Base-by-base conservation (phyloP, 495 filamentous ascomycete genomes). In the Aspergillus hancockii region DNA sequence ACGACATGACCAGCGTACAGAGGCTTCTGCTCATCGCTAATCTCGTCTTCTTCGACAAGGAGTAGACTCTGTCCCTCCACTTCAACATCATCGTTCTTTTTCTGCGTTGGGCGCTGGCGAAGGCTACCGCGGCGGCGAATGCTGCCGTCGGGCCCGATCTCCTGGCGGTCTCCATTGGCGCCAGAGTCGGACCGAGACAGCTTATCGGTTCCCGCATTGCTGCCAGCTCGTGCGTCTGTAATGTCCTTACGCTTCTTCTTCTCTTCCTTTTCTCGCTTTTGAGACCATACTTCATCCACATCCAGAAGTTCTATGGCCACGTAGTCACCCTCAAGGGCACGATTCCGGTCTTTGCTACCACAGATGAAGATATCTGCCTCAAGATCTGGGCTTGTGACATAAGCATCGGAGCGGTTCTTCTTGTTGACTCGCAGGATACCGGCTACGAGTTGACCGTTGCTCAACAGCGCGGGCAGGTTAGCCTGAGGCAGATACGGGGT, bases 171-270 rank as follows among this genome's bases (percentile, higher is more conserved):
- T 50, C 79, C 77, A 55, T 89, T 90, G 55, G 85, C 82, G 49
- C 80, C 81, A 4, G 81, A 81, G 69, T 88, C 86, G 38, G 79
- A 87, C 36, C 81, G 78, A 59, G 86, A 79, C 62, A 83, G 61
- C 70, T 91, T 84, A 70, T 86, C 81, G 68, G 86, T 86, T 43
- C 89, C 86, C 65, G 86, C 89, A 31, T 79, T 89, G 58, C 87
- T 88, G 61, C 80, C 80, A 34, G 85, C 86, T 55, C 94, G 86
- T 49, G 91, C 91, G 67, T 97, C 94, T 22, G 92, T 95, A 58
- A 96, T 94, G 67, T 98, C 94, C 80, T 98, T 98, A 71, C 94
- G 90, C 79, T 98, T 98, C 86, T 98, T 98, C 81, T 98, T 98
- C 67, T 98, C 94, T 72, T 98, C 94, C 69, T 98, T 98, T 71